Conservation (phyloP, 805 yeast genomes). For the Ogataea nitratoaversa region DNA sequence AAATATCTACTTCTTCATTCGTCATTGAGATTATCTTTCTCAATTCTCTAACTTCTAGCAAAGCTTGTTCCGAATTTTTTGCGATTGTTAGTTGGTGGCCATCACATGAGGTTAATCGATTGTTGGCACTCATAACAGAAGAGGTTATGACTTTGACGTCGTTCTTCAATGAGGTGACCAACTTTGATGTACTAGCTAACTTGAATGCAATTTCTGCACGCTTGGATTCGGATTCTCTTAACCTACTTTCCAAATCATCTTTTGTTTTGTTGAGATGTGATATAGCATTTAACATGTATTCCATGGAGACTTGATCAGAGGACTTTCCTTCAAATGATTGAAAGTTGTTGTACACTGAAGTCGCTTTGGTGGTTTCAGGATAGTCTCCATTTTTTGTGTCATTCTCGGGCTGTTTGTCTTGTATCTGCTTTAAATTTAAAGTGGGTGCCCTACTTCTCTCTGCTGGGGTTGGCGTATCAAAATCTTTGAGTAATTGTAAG, state of each 20-base stretch:
- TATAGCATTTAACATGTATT: conserved; percentile 18
- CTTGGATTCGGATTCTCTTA: conserved; percentile 6
- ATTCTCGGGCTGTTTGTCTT: too few relatives aligned
- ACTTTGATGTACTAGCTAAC: conserved; percentile 4
- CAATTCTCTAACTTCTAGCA: conserved; percentile 9
- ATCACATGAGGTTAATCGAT: conserved; percentile 6
- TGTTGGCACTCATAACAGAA: conserved; percentile 2
- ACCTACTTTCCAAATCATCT: conserved; percentile 5
- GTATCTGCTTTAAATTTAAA: background rate
- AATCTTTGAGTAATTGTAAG: background rate
- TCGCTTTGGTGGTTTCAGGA: too few relatives aligned
- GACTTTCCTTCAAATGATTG: background rate
- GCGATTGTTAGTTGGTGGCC: conserved; percentile 2
- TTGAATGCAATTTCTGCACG: conserved; percentile 5
- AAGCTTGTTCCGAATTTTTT: conserved; percentile 1
- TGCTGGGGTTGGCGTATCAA: conserved; percentile 2
- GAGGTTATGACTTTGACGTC: conserved; percentile 4
- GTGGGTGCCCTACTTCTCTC: conserved; percentile 1
- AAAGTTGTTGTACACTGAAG: too few relatives aligned
- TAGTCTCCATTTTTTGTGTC: too few relatives aligned
- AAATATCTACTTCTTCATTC: conserved; percentile 7
- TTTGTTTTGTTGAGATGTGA: conserved; percentile 10
- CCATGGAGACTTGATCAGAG: conserved; percentile 13
- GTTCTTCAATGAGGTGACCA: conserved; percentile 9
- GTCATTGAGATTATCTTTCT: conserved; percentile 4